Evolutionary conservation across 768 basidiomycete species (phyloP).

Genomic region (Heimioporus sp.): DNA sequence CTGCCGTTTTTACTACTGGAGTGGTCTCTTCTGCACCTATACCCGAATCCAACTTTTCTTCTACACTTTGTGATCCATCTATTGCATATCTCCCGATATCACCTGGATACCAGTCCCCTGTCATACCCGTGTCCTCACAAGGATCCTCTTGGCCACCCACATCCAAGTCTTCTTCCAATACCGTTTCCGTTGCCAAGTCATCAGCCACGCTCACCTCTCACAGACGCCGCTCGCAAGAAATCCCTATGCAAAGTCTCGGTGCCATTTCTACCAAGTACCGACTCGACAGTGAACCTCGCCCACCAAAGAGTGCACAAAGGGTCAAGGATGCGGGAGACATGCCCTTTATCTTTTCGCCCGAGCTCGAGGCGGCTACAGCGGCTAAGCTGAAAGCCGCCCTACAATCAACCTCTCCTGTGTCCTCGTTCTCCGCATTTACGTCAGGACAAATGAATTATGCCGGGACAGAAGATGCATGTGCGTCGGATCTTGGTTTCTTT

Average conservation of each 20-base stretch:
- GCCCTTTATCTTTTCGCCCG: constrained; percentile 31
- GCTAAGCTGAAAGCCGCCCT: constrained; percentile 27
- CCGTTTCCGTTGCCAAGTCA: background rate
- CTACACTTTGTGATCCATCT: constrained; percentile 12
- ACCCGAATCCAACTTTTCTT: constrained; percentile 14
- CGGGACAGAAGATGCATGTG: constrained; percentile 23
- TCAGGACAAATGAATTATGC: constrained; percentile 18
- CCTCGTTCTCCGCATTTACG: constrained; percentile 17
- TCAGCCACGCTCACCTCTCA: background rate
- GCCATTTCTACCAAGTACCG: constrained; percentile 26
- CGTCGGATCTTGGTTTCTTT: constrained; percentile 18
- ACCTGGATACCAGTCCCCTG: constrained; percentile 8
- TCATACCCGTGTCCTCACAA: constrained; percentile 13
- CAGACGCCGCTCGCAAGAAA: constrained; percentile 22
- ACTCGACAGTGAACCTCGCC: constrained; percentile 18
- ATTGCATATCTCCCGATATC: constrained; percentile 10
- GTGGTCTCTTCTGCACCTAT: constrained; percentile 8
- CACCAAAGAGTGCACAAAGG: constrained; percentile 14
- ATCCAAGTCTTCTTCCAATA: background rate
- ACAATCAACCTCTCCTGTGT: constrained; percentile 15
- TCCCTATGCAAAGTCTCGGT: constrained; percentile 20
- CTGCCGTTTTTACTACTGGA: constrained; percentile 8
- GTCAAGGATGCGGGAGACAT: constrained; percentile 31
- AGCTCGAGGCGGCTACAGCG: constrained; percentile 29
- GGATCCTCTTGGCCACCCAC: constrained; percentile 14